phyloP scores from a whole-genome alignment of 164 flowering plant species.

The Brasenia schreberi region DNA sequence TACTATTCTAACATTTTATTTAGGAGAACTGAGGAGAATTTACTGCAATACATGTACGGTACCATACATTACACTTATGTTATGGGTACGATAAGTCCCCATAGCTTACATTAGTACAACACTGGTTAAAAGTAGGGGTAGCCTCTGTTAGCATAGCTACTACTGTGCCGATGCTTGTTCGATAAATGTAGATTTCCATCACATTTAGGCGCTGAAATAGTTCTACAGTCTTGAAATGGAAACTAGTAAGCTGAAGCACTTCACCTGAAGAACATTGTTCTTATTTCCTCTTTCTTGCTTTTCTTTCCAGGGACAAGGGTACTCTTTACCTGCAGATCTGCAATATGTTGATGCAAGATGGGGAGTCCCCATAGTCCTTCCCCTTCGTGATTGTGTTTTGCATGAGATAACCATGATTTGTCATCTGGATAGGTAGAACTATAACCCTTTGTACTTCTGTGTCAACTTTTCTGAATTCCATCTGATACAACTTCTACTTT shows the following conservation, averaged over 20 bases:
- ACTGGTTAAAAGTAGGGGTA: no score
- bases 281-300: not conserved
- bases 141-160: no score
- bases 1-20: no score
- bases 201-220: no score
- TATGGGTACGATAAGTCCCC: no score
- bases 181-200: no score
- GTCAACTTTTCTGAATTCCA: not conserved
- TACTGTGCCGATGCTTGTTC: no score
- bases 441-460: not conserved
- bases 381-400: slow-evolving; percentile 78
- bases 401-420: slow-evolving; percentile 75
- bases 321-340: slow-evolving; percentile 88
- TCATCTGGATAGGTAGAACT: slow-evolving; percentile 48
- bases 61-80: no score
- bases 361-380: slow-evolving; percentile 80
- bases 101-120: no score
- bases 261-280: not conserved
- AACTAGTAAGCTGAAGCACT: not conserved
- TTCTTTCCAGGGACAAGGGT: slow-evolving; percentile 81
- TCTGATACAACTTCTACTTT: slow-evolving; percentile 11
- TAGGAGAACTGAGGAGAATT: no score
- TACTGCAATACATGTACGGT: no score
- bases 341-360: slow-evolving; percentile 95
- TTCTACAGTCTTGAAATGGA: no score